Evolutionary conservation across 257 asterid genomes (phyloP).

Genomic region (Solanum acaule): DNA sequence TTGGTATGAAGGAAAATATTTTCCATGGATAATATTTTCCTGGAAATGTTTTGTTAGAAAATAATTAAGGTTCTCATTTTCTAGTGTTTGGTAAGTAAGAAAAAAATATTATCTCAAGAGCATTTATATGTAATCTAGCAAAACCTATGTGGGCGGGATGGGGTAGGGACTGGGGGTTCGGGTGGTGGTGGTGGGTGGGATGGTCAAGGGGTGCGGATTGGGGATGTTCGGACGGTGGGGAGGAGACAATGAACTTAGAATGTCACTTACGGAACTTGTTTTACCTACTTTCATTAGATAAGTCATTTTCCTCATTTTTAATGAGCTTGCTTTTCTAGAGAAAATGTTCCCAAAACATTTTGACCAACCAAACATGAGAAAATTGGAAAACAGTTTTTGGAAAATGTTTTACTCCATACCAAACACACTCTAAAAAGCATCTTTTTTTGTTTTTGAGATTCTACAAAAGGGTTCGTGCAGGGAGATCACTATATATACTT

Average conservation of each 20-base stretch:
- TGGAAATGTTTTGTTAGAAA: not conserved
- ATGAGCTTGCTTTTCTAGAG: not conserved
- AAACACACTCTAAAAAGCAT: not conserved
- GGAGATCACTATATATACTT: not conserved
- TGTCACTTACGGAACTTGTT: not conserved
- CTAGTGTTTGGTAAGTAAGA: not conserved
- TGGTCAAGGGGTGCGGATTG: not conserved
- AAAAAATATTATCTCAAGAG: not conserved
- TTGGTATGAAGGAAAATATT: not conserved
- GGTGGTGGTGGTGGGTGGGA: not conserved
- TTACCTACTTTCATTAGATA: not conserved
- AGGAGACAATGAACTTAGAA: not conserved
- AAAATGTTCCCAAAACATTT: not conserved
- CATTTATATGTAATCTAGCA: not conserved
- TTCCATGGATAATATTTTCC: not conserved
- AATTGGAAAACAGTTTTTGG: not conserved
- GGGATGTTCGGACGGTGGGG: not conserved
- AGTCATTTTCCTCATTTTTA: not conserved
- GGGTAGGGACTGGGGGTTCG: not conserved
- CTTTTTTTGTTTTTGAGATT: not conserved
- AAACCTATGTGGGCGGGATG: not conserved
- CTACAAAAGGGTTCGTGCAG: not conserved
- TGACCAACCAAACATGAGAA: not conserved
- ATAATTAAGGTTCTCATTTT: not conserved
- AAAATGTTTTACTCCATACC: not conserved